Base-by-base conservation (phyloP, 768 basidiomycete species). In the Asterophora parasitica region DNA sequence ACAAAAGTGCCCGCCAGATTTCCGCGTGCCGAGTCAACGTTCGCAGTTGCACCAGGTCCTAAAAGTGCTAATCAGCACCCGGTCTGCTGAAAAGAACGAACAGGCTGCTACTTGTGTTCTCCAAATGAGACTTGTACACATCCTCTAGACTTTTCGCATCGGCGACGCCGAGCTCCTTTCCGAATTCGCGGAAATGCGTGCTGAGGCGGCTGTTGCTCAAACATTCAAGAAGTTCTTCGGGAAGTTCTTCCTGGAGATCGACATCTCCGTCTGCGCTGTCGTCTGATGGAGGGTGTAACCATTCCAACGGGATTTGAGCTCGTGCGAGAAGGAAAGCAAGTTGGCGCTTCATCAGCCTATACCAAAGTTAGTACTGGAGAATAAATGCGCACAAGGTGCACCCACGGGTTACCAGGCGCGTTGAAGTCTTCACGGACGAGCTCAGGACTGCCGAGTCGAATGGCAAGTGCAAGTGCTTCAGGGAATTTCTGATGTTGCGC, bases 1-100 rank as follows among this genome's bases (percentile, higher is more conserved):
- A 99, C 96, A 54, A 98, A 98, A 1, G 95, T 96, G 3, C 92
- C 90, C 0, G 96, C 95, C 49, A 98, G 69, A 66, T 97, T 98
- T 36, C 85, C 92, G 49, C 89, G 79, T 17, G 96, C 95, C 5
- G 94, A 96, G 60, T 97, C 94, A 40, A 96, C 83, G 50, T 83
- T 88, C 0, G 86, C 75, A 2, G 83, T 78, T 10, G 84, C 71
- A 19, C 81, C 76, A 26, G 83, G 72, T 53, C 85, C 85, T 88
- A 38, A 8, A 17, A 19, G 10, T 32, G 16, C 23, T 15, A 13
- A n/a, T 37, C 8, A 48, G 17, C 13, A 38, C 23, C 16, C 44
- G 23, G 7, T 11, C 15, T 11, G 35, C 15, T 27, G 28, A 32
- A 42, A 23, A 23, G 23, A 23, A 23, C 23, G 23, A 23, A 23